Evolutionary conservation across 345 rosid species (phyloP).

Genomic region (Abelmoschus esculentus): DNA sequence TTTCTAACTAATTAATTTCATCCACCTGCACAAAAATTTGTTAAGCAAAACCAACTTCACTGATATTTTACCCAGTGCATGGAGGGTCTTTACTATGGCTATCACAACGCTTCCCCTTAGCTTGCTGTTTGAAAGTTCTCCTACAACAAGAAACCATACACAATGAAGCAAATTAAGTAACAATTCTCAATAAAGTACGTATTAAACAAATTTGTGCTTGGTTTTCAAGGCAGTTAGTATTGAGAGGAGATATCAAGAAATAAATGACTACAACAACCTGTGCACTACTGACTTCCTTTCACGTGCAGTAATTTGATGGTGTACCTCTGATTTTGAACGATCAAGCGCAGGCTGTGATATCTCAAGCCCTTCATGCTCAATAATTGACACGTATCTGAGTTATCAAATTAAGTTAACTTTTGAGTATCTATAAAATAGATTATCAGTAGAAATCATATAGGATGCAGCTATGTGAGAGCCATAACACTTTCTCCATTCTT

Average conservation of each 20-base stretch:
- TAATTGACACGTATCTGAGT: slow-evolving; percentile 44
- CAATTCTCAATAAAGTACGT: neutral
- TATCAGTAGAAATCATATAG: neutral
- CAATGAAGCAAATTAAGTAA: neutral
- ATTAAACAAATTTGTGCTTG: neutral
- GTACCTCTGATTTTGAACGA: slow-evolving; percentile 44
- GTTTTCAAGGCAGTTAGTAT: neutral
- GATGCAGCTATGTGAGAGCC: neutral
- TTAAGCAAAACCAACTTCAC: too few species aligned
- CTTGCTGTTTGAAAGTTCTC: slow-evolving; percentile 40
- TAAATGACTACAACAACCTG: slow-evolving; percentile 33
- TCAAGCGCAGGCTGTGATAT: slow-evolving; percentile 46
- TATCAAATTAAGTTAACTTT: neutral
- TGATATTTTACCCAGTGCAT: slow-evolving; percentile 51
- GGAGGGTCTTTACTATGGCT: slow-evolving; percentile 47
- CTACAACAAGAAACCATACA: slow-evolving; percentile 22
- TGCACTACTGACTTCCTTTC: slow-evolving; percentile 40
- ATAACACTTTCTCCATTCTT: neutral
- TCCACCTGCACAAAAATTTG: too few species aligned
- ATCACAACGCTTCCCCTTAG: slow-evolving; percentile 33
- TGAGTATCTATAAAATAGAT: neutral
- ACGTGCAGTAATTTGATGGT: slow-evolving; percentile 65
- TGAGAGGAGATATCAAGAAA: neutral
- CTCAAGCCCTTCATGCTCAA: slow-evolving; percentile 30
- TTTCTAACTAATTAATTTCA: slow-evolving; percentile 5